Conservation (phyloP, 2,329 filamentous ascomycete species). For the Claviceps cyperi region DNA sequence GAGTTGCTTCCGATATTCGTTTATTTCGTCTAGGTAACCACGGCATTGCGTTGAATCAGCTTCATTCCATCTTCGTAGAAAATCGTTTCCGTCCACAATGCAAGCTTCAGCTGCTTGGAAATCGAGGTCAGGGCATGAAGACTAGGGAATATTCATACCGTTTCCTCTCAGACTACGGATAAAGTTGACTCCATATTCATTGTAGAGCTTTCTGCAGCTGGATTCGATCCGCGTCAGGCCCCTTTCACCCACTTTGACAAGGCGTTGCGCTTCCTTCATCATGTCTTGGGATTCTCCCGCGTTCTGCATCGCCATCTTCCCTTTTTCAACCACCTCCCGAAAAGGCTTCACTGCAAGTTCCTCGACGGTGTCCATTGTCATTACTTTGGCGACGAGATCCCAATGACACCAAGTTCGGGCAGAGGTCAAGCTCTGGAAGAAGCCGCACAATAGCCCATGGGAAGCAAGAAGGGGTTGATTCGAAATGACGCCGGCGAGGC, state of each 20-base stretch:
- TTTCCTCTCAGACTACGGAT: constrained; percentile 38
- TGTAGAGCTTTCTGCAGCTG: constrained; percentile 31
- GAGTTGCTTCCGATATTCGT: constrained; percentile 30
- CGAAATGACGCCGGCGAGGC: background rate
- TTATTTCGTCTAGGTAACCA: constrained; percentile 30
- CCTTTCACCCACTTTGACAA: constrained; percentile 34
- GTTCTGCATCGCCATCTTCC: constrained; percentile 30
- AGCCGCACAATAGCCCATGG: background rate
- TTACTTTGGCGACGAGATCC: background rate
- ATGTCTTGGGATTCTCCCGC: constrained; percentile 30
- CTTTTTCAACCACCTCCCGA: constrained; percentile 37
- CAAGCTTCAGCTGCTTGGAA: background rate
- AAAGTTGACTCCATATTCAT: constrained; percentile 35
- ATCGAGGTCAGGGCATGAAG: background rate
- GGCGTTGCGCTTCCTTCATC: constrained; percentile 32
- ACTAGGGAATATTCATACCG: constrained; percentile 22
- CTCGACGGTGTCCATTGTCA: constrained; percentile 24
- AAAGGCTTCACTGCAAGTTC: constrained; percentile 37
- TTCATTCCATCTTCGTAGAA: background rate
- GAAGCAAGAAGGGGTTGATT: background rate
- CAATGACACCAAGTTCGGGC: background rate
- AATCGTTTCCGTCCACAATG: background rate
- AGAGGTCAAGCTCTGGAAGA: background rate
- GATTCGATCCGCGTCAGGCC: constrained; percentile 36
- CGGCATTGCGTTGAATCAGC: background rate